phyloP scores from a whole-genome alignment of 2,329 filamentous ascomycete genomes.

The Neofusicoccum sp. region DNA sequence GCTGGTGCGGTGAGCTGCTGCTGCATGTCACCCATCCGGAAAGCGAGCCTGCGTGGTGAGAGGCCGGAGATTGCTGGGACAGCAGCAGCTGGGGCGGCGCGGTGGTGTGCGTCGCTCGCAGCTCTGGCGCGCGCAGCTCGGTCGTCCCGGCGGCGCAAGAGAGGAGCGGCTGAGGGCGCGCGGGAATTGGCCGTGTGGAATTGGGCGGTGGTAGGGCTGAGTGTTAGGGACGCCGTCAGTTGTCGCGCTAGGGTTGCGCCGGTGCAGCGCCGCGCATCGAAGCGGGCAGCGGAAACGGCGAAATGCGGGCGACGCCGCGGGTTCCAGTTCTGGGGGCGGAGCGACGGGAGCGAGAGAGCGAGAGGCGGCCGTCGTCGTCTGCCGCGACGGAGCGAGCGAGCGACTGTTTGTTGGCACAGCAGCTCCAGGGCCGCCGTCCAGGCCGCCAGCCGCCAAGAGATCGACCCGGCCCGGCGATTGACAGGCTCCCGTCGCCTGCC shows the following conservation, averaged over 20 bases:
- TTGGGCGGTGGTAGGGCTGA: constrained; percentile 19
- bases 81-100: background rate
- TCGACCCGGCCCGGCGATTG: constrained; percentile 4
- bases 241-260: constrained; percentile 11
- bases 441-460: background rate
- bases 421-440: constrained; percentile 3
- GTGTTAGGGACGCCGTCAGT: constrained; percentile 10
- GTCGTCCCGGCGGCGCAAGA: constrained; percentile 3
- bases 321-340: background rate
- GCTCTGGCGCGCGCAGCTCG: constrained; percentile 5
- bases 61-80: constrained; percentile 3
- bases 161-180: background rate
- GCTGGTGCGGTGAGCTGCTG: constrained; percentile 13
- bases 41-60: constrained; percentile 12
- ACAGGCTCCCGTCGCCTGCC: background rate
- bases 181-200: background rate
- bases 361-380: background rate
- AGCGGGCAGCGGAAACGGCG: constrained; percentile 11
- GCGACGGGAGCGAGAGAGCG: background rate
- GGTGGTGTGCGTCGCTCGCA: background rate
- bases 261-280: constrained; percentile 4
- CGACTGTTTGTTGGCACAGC: constrained; percentile 13
- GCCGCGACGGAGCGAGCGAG: background rate
- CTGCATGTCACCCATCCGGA: constrained; percentile 19
- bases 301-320: background rate